These are phyloP conservation scores for Botrytis aclada DNA, from an alignment of 2,329 filamentous ascomycete genomes.

Conservation along the genomic window DNA sequence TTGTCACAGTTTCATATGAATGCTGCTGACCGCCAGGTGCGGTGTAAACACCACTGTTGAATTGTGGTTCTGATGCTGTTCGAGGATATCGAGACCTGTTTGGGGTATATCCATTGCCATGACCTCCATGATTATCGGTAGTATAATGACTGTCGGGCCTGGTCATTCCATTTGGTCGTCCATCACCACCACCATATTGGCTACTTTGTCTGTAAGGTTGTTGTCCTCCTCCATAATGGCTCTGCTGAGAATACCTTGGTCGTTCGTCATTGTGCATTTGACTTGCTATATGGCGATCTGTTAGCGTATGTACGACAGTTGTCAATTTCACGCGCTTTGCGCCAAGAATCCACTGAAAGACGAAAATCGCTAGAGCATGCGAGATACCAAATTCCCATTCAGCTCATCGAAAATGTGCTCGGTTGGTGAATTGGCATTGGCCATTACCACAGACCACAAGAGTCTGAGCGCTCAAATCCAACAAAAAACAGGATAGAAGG, in stretches of 20 bases:
- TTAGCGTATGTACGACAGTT: slow-evolving; percentile 18
- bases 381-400: slow-evolving; percentile 1
- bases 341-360: slow-evolving; percentile 12
- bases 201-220: slow-evolving; percentile 33
- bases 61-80: slow-evolving; percentile 36
- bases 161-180: slow-evolving; percentile 39
- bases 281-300: slow-evolving; percentile 29
- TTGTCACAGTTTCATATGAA: slow-evolving; percentile 84
- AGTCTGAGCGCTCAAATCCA: neutral
- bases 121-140: slow-evolving; percentile 25
- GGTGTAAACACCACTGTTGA: slow-evolving; percentile 35
- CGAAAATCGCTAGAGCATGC: slow-evolving; percentile 8
- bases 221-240: slow-evolving; percentile 36
- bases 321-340: slow-evolving; percentile 1
- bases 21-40: slow-evolving; percentile 32
- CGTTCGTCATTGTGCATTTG: slow-evolving; percentile 35
- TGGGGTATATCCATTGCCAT: slow-evolving; percentile 36
- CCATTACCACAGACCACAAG: slow-evolving; percentile 5
- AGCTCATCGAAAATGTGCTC: slow-evolving; percentile 19
- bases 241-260: slow-evolving; percentile 36
- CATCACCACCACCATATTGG: slow-evolving; percentile 28
- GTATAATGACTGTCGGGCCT: slow-evolving; percentile 46
- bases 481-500: slow-evolving; percentile 15
- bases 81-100: slow-evolving; percentile 37
- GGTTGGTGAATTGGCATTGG: slow-evolving; percentile 22